phyloP scores from a whole-genome alignment of 768 basidiomycete genomes.

The Galerina marginata region DNA sequence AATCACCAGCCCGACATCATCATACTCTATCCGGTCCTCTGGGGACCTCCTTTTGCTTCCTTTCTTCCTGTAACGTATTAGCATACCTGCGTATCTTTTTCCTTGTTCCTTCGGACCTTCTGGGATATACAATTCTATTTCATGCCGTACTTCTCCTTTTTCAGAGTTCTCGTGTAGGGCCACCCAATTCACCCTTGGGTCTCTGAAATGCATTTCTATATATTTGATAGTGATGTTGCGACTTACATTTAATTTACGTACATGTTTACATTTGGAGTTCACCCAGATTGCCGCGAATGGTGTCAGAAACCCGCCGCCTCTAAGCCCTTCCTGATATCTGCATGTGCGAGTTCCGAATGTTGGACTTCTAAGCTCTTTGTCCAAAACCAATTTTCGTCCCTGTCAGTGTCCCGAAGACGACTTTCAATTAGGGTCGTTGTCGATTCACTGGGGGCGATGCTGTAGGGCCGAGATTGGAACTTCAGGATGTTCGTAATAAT shows the following conservation, averaged over 20 bases:
- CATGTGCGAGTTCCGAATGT: conserved; percentile 61
- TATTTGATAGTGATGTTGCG: conserved; percentile 24
- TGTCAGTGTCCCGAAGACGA: conserved; percentile 44
- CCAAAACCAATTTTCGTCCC: conserved; percentile 62
- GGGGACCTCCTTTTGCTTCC: conserved; percentile 27
- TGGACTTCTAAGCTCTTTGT: conserved; percentile 63
- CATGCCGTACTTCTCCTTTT: conserved; percentile 1
- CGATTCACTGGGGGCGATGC: conserved; percentile 49
- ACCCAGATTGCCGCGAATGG: background rate
- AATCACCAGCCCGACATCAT: conserved; percentile 1
- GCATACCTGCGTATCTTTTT: conserved; percentile 28
- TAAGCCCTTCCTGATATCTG: conserved; percentile 69
- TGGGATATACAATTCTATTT: conserved; percentile 39
- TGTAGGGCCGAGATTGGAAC: conserved; percentile 59
- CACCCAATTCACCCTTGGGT: background rate
- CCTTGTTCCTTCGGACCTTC: conserved; percentile 39
- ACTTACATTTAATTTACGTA: conserved; percentile 30
- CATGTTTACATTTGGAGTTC: conserved; percentile 6
- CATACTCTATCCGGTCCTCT: conserved; percentile 17
- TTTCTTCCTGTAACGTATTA: conserved; percentile 37
- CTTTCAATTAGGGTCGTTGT: conserved; percentile 52
- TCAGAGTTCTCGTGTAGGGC: background rate
- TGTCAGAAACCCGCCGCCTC: conserved; percentile 69
- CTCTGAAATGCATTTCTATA: conserved; percentile 21
- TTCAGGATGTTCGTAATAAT: conserved; percentile 59